Percentiles rank a stretch among this genome's conserved stretches.
Evolutionary conservation across 768 basidiomycete genomes (phyloP).

Genomic region (Phanerodontia chrysosporium): DNA sequence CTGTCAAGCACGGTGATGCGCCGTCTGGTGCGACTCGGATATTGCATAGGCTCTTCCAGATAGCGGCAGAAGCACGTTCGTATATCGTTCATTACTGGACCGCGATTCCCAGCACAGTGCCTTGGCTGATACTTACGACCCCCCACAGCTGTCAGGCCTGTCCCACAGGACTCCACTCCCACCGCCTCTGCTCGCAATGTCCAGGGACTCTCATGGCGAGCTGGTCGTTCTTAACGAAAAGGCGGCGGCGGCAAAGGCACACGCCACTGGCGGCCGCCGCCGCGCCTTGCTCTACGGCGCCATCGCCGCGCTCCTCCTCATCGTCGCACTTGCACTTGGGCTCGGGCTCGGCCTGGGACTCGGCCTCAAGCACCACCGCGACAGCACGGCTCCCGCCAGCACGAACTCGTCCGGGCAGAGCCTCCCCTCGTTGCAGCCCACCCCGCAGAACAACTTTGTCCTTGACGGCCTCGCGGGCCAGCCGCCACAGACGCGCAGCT

Average conservation of each 20-base stretch:
- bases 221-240: neutral
- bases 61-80: neutral
- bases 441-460: conserved; percentile 13
- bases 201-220: neutral
- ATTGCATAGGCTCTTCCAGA: too few species aligned
- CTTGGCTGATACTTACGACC: too few species aligned
- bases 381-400: neutral
- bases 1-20: too few species aligned
- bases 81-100: neutral
- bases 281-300: neutral
- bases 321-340: conserved; percentile 17
- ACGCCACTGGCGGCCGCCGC: neutral
- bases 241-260: neutral
- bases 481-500: conserved; percentile 37
- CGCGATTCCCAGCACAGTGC: too few species aligned
- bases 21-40: too few species aligned
- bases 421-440: neutral
- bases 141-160: too few species aligned
- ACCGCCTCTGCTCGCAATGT: neutral
- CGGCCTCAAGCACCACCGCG: conserved; percentile 15
- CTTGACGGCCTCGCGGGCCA: conserved; percentile 13
- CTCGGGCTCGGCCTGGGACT: conserved; percentile 25
- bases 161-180: neutral
- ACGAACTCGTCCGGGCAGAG: neutral
- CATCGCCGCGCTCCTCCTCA: neutral